Base-by-base conservation (phyloP, 805 yeast species). In the Candida suzukii region DNA sequence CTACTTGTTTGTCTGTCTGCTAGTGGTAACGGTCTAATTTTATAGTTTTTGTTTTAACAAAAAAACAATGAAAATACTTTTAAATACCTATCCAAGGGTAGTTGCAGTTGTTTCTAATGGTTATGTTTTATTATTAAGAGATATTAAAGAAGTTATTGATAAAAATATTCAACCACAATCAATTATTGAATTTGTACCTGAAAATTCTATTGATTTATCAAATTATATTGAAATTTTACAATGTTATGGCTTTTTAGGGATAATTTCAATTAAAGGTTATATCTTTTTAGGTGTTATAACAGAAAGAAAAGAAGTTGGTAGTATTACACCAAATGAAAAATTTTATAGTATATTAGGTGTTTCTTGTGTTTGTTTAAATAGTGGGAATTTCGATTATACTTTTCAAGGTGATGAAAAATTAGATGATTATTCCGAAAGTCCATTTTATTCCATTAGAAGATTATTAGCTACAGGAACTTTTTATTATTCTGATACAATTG, bases 41-140 rank as follows among this genome's bases (percentile, higher is more conserved):
- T n/a, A 24, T 24, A 24, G 26, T 24, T 24, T 24, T 24, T 24
- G 11, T 8, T 24, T 24, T 8, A 11, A 24, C 26, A 24, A 8
- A 8, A 8, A 8, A 11, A 24, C 26, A n/a, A n/a, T 85, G 88
- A 73, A 66, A 57, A 70, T 85, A 12, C 78, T 69, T 58, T 68
- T 83, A 40, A 76, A 83, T 42, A 74, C 71, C 42, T 58, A 67
- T 27, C 91, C 93, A 2, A 67, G 96, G 41, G 73, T 90, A 11
- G 66, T 86, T 43, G 82, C 86, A 2, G 65, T 88, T 3, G 74
- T 78, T 3, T 73, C 82, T 18, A 70, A 72, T 35, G 73, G 71
- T 22, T 73, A 68, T 54, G 85, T 80, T 1, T 66, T 88, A 45
- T 66, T 81, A 3, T 67, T 88, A 37, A 68, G 80, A 38, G 78